Conservation (phyloP, 176 grass and related monocot species). For the Paspalum vaginatum region DNA sequence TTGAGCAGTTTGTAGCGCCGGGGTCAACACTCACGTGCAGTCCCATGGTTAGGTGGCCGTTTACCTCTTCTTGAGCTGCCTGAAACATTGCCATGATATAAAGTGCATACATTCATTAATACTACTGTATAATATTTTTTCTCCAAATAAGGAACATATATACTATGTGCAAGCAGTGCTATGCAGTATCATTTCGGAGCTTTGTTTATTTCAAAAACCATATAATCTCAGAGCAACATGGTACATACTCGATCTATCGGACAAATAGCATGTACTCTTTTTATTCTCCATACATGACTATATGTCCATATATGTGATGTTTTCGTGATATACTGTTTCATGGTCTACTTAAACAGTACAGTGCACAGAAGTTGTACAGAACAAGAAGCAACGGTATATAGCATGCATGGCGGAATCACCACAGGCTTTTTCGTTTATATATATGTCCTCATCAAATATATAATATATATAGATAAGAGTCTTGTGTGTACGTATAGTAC, state of each 20-base stretch:
- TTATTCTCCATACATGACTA: too few species aligned
- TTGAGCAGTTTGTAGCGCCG: slow-evolving; percentile 25
- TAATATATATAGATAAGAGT: too few species aligned
- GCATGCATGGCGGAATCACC: background rate
- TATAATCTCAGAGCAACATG: background rate
- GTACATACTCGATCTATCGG: too few species aligned
- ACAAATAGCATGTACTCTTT: too few species aligned
- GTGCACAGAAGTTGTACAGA: background rate
- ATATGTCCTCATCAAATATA: background rate
- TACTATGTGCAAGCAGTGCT: background rate
- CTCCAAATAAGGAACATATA: background rate
- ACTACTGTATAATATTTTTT: background rate
- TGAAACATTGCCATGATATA: slow-evolving; percentile 5
- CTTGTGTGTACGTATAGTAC: slow-evolving; percentile 17
- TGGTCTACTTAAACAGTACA: background rate
- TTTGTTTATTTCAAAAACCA: background rate
- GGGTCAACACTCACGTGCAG: slow-evolving; percentile 28
- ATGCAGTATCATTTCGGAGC: background rate
- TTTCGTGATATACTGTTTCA: background rate
- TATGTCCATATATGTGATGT: background rate
- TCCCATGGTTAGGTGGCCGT: slow-evolving; percentile 28
- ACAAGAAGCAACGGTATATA: background rate
- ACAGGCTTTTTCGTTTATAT: slow-evolving; percentile 26
- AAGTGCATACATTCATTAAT: background rate
- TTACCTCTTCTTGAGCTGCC: slow-evolving; percentile 36